Evolutionary conservation across 805 yeast genomes (phyloP).

Genomic region (Candida lessepsii): DNA sequence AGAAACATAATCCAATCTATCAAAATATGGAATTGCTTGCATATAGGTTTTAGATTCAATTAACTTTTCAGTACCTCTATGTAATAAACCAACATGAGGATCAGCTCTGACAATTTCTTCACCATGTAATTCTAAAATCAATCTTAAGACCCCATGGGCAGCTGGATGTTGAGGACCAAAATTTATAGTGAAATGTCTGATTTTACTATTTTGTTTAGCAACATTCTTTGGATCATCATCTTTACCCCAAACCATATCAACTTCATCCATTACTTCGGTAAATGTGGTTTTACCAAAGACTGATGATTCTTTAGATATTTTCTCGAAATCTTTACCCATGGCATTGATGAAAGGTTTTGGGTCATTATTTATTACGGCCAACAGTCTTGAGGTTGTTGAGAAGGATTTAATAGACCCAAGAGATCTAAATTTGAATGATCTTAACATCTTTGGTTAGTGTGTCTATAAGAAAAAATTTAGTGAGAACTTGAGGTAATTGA

Average conservation of each 20-base stretch:
- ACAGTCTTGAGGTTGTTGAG: conserved; percentile 3
- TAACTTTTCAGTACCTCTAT: conserved; percentile 86
- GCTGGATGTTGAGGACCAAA: conserved; percentile 96
- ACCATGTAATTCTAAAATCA: conserved; percentile 82
- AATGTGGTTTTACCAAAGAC: conserved; percentile 43
- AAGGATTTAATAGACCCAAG: conserved; percentile 7
- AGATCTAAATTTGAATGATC: conserved; percentile 13
- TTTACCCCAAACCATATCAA: conserved; percentile 44
- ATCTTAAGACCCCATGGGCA: conserved; percentile 87
- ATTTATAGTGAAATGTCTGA: conserved; percentile 85
- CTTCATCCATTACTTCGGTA: conserved; percentile 44
- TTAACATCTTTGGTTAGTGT: conserved; percentile 11
- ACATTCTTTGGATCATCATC: conserved; percentile 44
- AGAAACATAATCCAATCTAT: conserved; percentile 77
- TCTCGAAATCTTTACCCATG: conserved; percentile 37
- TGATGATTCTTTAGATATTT: conserved; percentile 32
- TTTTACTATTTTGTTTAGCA: conserved; percentile 49
- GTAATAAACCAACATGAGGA: conserved; percentile 86
- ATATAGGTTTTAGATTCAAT: conserved; percentile 83
- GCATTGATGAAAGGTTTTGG: conserved; percentile 37
- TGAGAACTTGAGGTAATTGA: conserved; percentile 10
- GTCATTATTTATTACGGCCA: conserved; percentile 16
- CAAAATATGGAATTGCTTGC: conserved; percentile 88
- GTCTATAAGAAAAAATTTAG: conserved; percentile 7
- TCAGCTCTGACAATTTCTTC: conserved; percentile 85